Evolutionary conservation across 2,329 filamentous ascomycete species (phyloP).

Genomic region (Colletotrichum orchidophilum): DNA sequence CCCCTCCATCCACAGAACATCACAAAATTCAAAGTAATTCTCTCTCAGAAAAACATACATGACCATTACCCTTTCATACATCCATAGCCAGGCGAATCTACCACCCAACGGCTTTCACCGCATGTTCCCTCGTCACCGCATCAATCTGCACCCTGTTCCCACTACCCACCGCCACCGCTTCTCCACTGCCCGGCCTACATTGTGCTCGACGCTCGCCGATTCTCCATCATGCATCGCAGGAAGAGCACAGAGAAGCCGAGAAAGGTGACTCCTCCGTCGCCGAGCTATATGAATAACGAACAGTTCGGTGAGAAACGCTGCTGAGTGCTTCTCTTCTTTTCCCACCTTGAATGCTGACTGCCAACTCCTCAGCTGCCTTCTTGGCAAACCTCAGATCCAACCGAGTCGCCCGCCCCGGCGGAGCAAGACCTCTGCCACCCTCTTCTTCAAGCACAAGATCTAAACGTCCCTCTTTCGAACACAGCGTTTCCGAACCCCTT

Average conservation of each 20-base stretch:
- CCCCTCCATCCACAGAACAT: not conserved
- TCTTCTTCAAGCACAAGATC: constrained; percentile 43
- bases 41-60: not conserved
- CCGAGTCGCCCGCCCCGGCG: constrained; percentile 73
- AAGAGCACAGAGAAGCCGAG: constrained; percentile 51
- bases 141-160: not conserved
- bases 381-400: constrained; percentile 73
- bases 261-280: constrained; percentile 69
- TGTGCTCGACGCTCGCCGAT: not conserved
- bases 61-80: constrained; percentile 16
- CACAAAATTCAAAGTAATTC: not conserved
- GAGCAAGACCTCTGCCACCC: constrained; percentile 70
- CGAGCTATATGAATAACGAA: constrained; percentile 72
- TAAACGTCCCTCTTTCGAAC: constrained; percentile 44
- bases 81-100: constrained; percentile 8
- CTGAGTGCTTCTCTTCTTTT: constrained; percentile 1
- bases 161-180: not conserved
- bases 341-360: constrained; percentile 5
- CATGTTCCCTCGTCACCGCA: constrained; percentile 5
- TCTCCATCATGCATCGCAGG: constrained; percentile 28
- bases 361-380: constrained; percentile 22
- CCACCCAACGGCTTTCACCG: not conserved
- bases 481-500: constrained; percentile 37
- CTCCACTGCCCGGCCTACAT: not conserved
- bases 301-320: constrained; percentile 66